These are phyloP conservation scores for Trichophyton verrucosum DNA, from an alignment of 2,329 filamentous ascomycete species.

Conservation along the genomic window DNA sequence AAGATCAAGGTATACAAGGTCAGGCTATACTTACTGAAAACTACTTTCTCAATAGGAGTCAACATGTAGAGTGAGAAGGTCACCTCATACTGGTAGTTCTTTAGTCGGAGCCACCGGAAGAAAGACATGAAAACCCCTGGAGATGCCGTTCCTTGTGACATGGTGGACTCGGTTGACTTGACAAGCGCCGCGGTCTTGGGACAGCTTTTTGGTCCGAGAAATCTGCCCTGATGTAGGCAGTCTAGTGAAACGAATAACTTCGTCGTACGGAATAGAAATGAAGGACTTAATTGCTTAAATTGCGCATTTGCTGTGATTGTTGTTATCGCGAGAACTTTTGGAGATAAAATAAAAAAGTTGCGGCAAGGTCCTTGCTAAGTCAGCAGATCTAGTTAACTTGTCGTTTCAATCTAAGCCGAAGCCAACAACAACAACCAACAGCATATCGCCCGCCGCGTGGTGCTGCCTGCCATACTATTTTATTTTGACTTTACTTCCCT, in stretches of 20 bases:
- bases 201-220: not conserved
- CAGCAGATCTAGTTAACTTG: not conserved
- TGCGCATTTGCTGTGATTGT: not conserved
- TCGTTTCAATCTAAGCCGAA: too few species aligned
- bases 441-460: too few species aligned
- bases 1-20: not conserved
- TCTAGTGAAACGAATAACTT: too few species aligned
- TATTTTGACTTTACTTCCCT: too few species aligned
- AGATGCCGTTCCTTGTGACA: slow-evolving; percentile 16
- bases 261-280: too few species aligned
- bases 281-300: not conserved
- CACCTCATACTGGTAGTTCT: slow-evolving; percentile 97
- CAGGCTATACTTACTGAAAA: slow-evolving; percentile 62
- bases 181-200: not conserved
- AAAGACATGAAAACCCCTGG: slow-evolving; percentile 39
- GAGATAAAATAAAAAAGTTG: not conserved
- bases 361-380: not conserved
- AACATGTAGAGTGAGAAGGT: slow-evolving; percentile 96
- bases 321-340: not conserved
- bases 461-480: too few species aligned
- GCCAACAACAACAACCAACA: too few species aligned
- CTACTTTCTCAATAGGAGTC: slow-evolving; percentile 87
- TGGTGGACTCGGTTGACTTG: not conserved
- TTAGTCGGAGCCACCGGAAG: slow-evolving; percentile 78
- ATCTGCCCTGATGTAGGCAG: too few species aligned